Evolutionary conservation across 2,329 filamentous ascomycete species (phyloP), one percentile per base, ranked within the genome.

Genomic region (Ceratocystis harringtonii): DNA sequence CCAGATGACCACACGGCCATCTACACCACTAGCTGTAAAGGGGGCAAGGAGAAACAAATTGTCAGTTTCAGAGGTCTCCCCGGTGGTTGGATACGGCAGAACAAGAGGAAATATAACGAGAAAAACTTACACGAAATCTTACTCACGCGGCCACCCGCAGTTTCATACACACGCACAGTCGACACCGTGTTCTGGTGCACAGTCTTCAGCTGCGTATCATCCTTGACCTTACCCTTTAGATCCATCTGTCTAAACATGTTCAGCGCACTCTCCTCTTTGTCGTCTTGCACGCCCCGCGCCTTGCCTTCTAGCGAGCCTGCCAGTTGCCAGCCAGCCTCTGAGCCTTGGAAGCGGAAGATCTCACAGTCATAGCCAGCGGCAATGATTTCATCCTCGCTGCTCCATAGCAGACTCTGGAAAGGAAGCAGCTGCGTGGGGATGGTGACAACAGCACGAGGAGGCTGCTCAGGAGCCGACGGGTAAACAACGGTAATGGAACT

Each of bases 231-330:
- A 68, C 94, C 94, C 81, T 94, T 96, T 69, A 99, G 81, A 76
- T 99, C 94, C 94, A 99, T 97, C 79, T 96, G 92, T 72, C 86
- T 85, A 79, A 99, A 99, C 90, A 97, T 96, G 76, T 97, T 96
- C 74, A 96, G 79, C 28, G 94, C 94, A 69, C 89, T 94, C 75
- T 97, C 94, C 76, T 97, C 94, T 41, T 88, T 82, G 67, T 79
- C 78, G 65, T 84, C 82, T 66, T 81, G 85, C 65, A 80, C 74
- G 52, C 83, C 86, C 32, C 81, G 79, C 62, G 83, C 80, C 76
- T 92, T 91, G 61, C 79, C 79, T 77, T 96, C 92, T 68, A 97
- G 78, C 3, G 89, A 87, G 41, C 91, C 92, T 44, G 82, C 83
- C 45, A 96, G 78, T 72, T 90, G 83, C 94, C 94, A 99, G 55